Base-by-base conservation (phyloP, 495 filamentous ascomycete species). In the Viridothelium virens region DNA sequence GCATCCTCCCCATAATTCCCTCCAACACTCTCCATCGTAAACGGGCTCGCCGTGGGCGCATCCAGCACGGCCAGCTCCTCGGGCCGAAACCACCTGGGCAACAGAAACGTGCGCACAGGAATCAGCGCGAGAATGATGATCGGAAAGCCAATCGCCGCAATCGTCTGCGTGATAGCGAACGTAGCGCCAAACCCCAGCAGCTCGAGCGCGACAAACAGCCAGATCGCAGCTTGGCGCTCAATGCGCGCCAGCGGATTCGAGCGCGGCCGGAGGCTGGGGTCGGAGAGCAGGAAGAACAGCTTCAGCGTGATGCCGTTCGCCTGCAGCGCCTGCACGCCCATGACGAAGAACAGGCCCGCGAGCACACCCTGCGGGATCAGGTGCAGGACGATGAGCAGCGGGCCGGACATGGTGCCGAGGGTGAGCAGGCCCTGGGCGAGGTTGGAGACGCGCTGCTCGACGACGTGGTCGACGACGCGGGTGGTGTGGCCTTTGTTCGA, bases 131-230 rank as follows among this genome's bases (percentile, higher is more conserved):
- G 72, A 72, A 97, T 95, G 64, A 96, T 84, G 7, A 96, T 84
- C 3, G 93, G 93, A 73, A 96, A 97, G 2, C 93, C 76, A 48
- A 97, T 94, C 16, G 93, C 93, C 9, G 91, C 93, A 62, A 96
- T 90, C 0, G 93, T 96, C 76, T 97, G 92, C 9, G 91, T 93
- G 70, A 96, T 93, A n/a, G 91, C 92, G 74, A 97, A 94, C 2
- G 90, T 96, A 1, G 86, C 90, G 3, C 80, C 90, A 71, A 97
- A 94, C 0, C 90, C 91, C 38, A 89, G 14, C 4, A 95, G 76
- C 75, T 96, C 88, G n/a, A 92, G 74, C 14, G 76, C 77, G 2
- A 95, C 87, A 75, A 95, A 96, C 4, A 73, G 74, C 88, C 90
- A 95, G 68, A 95, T 81, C 2, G 37, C 9, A 16, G 68, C 67